These are phyloP conservation scores for Lipomyces japonicus DNA, from an alignment of 805 yeast genomes.

Conservation along the genomic window DNA sequence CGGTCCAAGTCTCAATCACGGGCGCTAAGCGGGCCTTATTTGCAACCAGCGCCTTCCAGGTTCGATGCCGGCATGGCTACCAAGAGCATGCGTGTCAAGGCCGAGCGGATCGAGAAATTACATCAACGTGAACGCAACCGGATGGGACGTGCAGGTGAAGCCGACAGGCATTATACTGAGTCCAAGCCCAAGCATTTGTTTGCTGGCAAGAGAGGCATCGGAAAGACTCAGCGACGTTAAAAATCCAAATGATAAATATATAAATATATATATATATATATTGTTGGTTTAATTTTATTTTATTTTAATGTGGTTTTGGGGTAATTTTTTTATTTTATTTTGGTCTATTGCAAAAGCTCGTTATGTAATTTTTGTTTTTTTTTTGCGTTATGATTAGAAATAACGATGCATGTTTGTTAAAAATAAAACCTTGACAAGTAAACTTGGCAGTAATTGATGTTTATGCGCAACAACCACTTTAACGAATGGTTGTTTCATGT, in stretches of 20 bases:
- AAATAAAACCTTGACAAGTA: too few relatives aligned
- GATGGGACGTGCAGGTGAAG: conserved; percentile 90
- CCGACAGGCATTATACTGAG: conserved; percentile 85
- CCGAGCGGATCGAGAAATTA: conserved; percentile 80
- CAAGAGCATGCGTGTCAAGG: conserved; percentile 65
- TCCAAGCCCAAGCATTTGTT: conserved; percentile 89
- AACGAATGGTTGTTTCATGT: too few relatives aligned
- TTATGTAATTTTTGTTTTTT: too few relatives aligned
- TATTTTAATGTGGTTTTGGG: too few relatives aligned
- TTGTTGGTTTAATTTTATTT: too few relatives aligned
- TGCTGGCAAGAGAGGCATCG: conserved; percentile 95
- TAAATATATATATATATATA: too few relatives aligned
- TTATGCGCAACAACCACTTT: too few relatives aligned
- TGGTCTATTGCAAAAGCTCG: too few relatives aligned
- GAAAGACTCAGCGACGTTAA: conserved; percentile 78
- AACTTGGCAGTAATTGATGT: too few relatives aligned
- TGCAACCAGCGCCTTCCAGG: conserved; percentile 32
- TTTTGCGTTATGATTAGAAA: too few relatives aligned
- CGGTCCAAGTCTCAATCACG: conserved; percentile 35
- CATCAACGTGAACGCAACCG: conserved; percentile 93
- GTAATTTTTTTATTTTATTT: too few relatives aligned
- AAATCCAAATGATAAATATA: neutral
- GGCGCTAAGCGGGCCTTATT: conserved; percentile 33
- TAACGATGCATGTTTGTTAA: too few relatives aligned
- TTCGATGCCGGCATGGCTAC: conserved; percentile 87